Evolutionary conservation across 2,329 filamentous ascomycete species (phyloP).

Genomic region (Cladosporium oxysporum): DNA sequence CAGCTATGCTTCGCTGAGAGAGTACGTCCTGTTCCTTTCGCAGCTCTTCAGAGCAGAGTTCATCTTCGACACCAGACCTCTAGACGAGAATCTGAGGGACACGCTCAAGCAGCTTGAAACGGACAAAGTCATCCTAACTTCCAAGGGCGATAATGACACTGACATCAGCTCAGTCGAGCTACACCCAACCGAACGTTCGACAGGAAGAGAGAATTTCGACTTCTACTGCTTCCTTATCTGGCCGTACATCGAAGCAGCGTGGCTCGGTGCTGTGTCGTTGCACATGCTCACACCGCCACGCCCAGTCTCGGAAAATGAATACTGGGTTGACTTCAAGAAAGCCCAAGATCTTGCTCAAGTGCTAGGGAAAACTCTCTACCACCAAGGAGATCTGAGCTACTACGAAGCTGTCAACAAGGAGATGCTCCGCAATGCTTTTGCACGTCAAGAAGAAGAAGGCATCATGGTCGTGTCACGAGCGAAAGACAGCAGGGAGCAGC

Average conservation of each 20-base stretch:
- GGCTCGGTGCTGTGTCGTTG: slow-evolving; percentile 85
- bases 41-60: slow-evolving; percentile 95
- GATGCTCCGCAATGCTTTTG: slow-evolving; percentile 89
- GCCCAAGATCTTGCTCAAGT: slow-evolving; percentile 69
- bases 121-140: slow-evolving; percentile 74
- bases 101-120: slow-evolving; percentile 76
- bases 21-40: slow-evolving; percentile 86
- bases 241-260: slow-evolving; percentile 94
- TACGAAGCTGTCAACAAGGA: slow-evolving; percentile 99
- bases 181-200: slow-evolving; percentile 71
- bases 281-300: slow-evolving; percentile 73
- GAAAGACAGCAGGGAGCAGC: slow-evolving; percentile 62
- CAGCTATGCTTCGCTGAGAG: slow-evolving; percentile 69
- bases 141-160: slow-evolving; percentile 49
- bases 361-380: slow-evolving; percentile 94
- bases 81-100: slow-evolving; percentile 76
- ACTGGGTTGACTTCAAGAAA: slow-evolving; percentile 62
- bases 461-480: slow-evolving; percentile 74
- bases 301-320: slow-evolving; percentile 51
- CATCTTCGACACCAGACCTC: slow-evolving; percentile 87
- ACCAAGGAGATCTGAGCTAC: slow-evolving; percentile 94
- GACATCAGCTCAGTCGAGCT: slow-evolving; percentile 71
- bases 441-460: slow-evolving; percentile 84
- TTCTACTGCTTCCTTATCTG: slow-evolving; percentile 99
- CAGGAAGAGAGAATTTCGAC: slow-evolving; percentile 90